Evolutionary conservation across 768 basidiomycete genomes (phyloP), one percentile per base, ranked within the genome.

Genomic region (Crepidotus variabilis): DNA sequence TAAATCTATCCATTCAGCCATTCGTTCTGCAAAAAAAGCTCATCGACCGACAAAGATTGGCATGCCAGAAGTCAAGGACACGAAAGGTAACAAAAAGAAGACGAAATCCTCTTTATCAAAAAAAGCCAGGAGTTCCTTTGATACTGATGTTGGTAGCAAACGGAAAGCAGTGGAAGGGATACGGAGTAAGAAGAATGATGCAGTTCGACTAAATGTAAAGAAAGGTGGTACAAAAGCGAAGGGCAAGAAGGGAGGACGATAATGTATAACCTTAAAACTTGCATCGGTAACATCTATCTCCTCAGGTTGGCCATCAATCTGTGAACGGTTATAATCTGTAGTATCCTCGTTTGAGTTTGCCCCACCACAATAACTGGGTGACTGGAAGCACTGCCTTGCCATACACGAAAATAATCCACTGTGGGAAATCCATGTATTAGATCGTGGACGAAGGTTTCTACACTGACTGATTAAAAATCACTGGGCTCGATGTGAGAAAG

Each of bases 1-100:
- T 33, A 78, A 76, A 21, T 74, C 79, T 8, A 72, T 89, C 47
- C 78, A 81, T 39, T 88, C 90, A 14, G 87, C 94, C 0, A 89
- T 97, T 60, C 89, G 95, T 54, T 83, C 84, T 11, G 94, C 90
- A 9, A 98, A 98, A 74, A 95, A 88, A 72, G 78, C 85, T 7
- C 72, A 76, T 34, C 81, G 83, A 61, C 89, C 89, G 1, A 72
- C 72, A 9, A 97, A 92, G 77, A 92, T 94, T 60, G 87, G 89
- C 36, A 70, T 77, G 46, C 75, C 79, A 32, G 73, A 65, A 22
- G 55, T 50, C 16, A 57, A 60, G 50, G 78, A 63, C 60, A 62
- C 57, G 64, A 62, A 65, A 13, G 64, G 67, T 24, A 50, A 66
- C 39, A 79, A 70, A 50, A 70, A 67, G 57, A 66, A 66, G 60